Base-by-base conservation (phyloP, 768 basidiomycete species). In the Russula virescens region DNA sequence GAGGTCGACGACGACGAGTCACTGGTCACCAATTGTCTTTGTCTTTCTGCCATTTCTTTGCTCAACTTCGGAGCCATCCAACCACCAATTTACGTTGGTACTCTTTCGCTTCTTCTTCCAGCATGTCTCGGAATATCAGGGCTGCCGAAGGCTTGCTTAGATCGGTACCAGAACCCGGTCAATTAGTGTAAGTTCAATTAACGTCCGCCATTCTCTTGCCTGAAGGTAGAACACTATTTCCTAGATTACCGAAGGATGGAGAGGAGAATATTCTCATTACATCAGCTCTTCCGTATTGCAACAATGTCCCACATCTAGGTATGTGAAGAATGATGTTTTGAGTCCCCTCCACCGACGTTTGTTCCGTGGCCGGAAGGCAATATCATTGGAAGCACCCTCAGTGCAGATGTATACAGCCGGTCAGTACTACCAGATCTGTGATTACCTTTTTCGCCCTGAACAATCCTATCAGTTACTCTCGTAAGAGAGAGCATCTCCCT, bases 271-370 rank as follows among this genome's bases (percentile, higher is more conserved):
- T 95, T 47, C 78, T 99, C 31, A 87, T 99, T 68, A 98, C 97
- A 13, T 97, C 94, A 66, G 95, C 97, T 42, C 77, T 99, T 60
- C 97, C 97, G 1, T 94, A 94, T 71, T 94, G 93, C 74, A 98
- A 98, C 74, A 98, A 98, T 70, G 95, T 97, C 13, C 94, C 96
- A 26, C 94, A 98, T 80, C 83, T 97, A 48, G 94, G 95, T 85
- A 71, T 68, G 81, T 75, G 21, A 50, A 45, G 66, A 64, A 31
- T 65, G 63, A 48, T 64, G 23, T 21, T 34, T 16, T 35, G 60
- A 55, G 19, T 35, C 21, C 25, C 21, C 23, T 31, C 6, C 18
- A 19, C 47, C 55, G 28, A 63, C 19, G 3, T 2, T 31, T n/a
- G 10, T 55, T 54, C 1, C 7, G 16, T 51, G n/a, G 25, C 26